These are phyloP conservation scores for Cyamopsis tetragonoloba DNA, from an alignment of 306 rosid species.

Conservation along the genomic window DNA sequence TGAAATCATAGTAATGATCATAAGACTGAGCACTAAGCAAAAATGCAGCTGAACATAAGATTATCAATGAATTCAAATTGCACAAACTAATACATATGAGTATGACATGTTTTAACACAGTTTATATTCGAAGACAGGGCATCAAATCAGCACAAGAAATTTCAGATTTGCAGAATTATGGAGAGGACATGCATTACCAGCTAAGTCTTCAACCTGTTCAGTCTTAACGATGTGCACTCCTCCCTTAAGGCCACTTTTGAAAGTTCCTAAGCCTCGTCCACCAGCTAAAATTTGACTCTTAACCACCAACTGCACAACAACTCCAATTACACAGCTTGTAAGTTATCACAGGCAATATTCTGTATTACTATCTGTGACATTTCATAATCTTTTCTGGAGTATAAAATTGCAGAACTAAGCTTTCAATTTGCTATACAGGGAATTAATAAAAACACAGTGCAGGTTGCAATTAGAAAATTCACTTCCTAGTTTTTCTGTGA, in stretches of 20 bases:
- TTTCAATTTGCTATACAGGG: not conserved
- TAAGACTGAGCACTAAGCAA: not conserved
- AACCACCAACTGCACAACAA: slow-evolving; percentile 46
- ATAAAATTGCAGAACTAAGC: not conserved
- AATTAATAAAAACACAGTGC: not conserved
- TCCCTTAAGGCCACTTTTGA: slow-evolving; percentile 86
- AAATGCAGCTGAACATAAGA: not conserved
- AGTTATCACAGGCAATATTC: not conserved
- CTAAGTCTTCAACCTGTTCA: slow-evolving; percentile 81
- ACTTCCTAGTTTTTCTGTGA: not conserved
- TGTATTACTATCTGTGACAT: not conserved
- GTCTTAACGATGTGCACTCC: slow-evolving; percentile 93
- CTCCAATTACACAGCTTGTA: slow-evolving; percentile 28
- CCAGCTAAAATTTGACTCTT: slow-evolving; percentile 86
- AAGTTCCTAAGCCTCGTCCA: slow-evolving; percentile 96
- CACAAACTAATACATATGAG: not conserved
- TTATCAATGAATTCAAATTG: slow-evolving; percentile 5
- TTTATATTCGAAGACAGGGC: not conserved
- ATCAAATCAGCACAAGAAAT: slow-evolving; percentile 18
- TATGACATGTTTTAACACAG: not conserved
- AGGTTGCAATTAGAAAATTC: not conserved
- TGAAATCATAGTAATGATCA: slow-evolving; percentile 33
- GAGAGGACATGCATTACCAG: slow-evolving; percentile 55
- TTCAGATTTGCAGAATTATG: not conserved
- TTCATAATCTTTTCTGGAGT: not conserved